phyloP scores from a whole-genome alignment of 176 grass and related monocot genomes.

The Leersia perrieri region DNA sequence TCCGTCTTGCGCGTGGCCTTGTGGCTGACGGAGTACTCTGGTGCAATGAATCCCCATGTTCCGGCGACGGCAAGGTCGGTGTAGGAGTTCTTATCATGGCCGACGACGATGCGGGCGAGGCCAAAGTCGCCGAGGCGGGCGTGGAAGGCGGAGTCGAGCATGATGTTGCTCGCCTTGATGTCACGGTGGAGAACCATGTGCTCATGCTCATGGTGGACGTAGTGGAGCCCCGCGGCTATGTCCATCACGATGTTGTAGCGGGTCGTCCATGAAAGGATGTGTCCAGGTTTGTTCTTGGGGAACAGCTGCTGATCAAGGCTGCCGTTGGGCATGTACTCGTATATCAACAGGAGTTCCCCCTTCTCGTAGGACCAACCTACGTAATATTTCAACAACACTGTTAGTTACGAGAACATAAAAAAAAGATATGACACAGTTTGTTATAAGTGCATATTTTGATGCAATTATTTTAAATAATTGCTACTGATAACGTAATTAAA shows the following conservation, averaged over 20 bases:
- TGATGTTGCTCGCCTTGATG: conserved; percentile 1
- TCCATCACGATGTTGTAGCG: background rate
- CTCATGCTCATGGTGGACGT: conserved; percentile 23
- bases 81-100: background rate
- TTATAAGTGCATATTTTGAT: too few species aligned
- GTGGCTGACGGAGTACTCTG: background rate
- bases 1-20: conserved; percentile 25
- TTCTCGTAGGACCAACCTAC: conserved; percentile 28
- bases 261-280: background rate
- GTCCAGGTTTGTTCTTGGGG: too few species aligned
- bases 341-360: background rate
- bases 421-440: too few species aligned
- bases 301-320: conserved; percentile 12
- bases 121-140: conserved; percentile 24
- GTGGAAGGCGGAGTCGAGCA: background rate
- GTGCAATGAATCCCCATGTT: conserved; percentile 29
- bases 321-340: conserved; percentile 4
- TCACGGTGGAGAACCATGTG: conserved; percentile 19
- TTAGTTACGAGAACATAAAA: too few species aligned
- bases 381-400: too few species aligned
- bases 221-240: background rate
- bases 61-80: background rate
- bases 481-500: too few species aligned
- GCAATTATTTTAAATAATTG: too few species aligned
- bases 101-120: background rate